Base-by-base conservation (phyloP, 2,329 filamentous ascomycete species). In the Epichloe scottii region DNA sequence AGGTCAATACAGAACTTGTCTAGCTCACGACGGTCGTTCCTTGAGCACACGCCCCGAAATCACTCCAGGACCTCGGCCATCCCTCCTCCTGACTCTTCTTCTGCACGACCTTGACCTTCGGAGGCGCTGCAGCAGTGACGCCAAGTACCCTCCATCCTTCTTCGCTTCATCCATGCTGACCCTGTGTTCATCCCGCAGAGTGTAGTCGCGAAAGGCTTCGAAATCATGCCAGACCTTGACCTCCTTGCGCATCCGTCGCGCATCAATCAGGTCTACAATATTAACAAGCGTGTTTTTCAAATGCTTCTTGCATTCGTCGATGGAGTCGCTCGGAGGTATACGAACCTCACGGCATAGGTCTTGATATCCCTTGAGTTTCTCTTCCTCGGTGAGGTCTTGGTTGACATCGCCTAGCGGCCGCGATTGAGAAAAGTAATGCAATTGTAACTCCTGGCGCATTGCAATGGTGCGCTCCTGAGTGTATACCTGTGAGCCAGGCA, bases 181-280 rank as follows among this genome's bases (percentile, higher is more conserved):
- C 38, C 43, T 56, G 6, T 61, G 53, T 19, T 52, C 50, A 33
- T 57, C 50, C 23, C 51, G 50, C 2, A 62, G 55, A 2, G 62
- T 65, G 48, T 63, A 63, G 0, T 23, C 35, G 17, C 56, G 51
- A 49, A 64, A 60, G 4, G 48, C 55, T 8, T 56, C 52, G 40
- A 64, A 64, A 42, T 63, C 51, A 2, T 55, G 14, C 62, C 60
- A 66, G 23, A 64, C 56, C 34, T 56, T 42, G 35, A 64, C 59
- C 41, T 51, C 41, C 33, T 53, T 56, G 17, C 43, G 21, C 15
- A 56, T 64, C 19, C 62, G 58, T 35, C 57, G 56, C 14, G 62
- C 53, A 45, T 66, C 60, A 33, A 66, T 63, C 38, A 65, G 53
- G 46, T 65, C 61, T 0, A 65, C 54, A 37, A 66, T 65, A 45